These are phyloP conservation scores for Fusarium subglutinans DNA, from an alignment of 2,329 filamentous ascomycete species.

Conservation along the genomic window DNA sequence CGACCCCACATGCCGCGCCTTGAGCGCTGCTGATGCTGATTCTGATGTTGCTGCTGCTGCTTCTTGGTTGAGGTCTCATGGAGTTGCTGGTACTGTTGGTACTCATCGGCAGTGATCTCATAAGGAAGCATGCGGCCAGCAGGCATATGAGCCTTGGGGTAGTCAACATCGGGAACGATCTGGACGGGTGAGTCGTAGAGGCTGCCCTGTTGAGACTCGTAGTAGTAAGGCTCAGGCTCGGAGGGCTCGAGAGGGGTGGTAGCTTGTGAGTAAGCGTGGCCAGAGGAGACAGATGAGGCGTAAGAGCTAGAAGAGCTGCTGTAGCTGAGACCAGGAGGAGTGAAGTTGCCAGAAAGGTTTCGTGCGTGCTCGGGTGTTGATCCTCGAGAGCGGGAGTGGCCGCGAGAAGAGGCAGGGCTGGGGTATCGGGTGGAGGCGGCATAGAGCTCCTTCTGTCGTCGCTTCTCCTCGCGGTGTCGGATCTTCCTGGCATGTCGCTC, in stretches of 20 bases:
- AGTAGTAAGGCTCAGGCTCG: constrained; percentile 54
- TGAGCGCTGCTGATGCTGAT: constrained; percentile 51
- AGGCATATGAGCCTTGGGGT: constrained; percentile 48
- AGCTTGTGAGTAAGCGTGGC: constrained; percentile 59
- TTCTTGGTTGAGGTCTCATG: constrained; percentile 59
- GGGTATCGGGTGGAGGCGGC: constrained; percentile 52
- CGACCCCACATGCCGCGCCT: constrained; percentile 62
- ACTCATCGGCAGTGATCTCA: constrained; percentile 64
- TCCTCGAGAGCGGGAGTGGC: constrained; percentile 53
- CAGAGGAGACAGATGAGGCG: constrained; percentile 58
- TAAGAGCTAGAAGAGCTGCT: constrained; percentile 62
- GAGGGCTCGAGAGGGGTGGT: constrained; percentile 62
- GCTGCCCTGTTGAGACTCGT: constrained; percentile 50
- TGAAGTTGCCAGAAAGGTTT: constrained; percentile 46
- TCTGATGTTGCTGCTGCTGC: constrained; percentile 57
- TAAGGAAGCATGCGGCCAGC: constrained; percentile 59
- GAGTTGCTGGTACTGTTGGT: constrained; percentile 53
- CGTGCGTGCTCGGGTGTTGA: constrained; percentile 53
- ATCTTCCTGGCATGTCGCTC: constrained; percentile 61
- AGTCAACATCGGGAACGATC: constrained; percentile 53
- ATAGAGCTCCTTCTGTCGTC: constrained; percentile 51
- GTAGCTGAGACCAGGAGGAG: constrained; percentile 60
- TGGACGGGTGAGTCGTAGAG: constrained; percentile 62
- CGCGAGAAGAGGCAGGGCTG: constrained; percentile 58
- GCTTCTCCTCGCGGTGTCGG: constrained; percentile 59